Conservation (phyloP, 2,329 filamentous ascomycete species). For the Talaromyces sp. region DNA sequence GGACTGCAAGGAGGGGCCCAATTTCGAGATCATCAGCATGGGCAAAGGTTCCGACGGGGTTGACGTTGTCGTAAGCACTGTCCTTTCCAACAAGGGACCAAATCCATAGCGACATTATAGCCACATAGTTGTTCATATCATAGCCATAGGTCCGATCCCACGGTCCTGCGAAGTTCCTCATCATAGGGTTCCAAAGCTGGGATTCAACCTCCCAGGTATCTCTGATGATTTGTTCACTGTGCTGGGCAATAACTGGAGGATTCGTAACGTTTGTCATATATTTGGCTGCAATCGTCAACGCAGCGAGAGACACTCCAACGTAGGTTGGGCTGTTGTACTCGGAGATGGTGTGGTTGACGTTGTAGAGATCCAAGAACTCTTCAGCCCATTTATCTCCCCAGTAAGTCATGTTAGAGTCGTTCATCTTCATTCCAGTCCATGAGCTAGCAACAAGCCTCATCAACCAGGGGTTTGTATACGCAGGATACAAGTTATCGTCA, state of each 20-base stretch:
- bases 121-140: slow-evolving; percentile 59
- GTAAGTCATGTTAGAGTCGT: slow-evolving; percentile 55
- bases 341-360: slow-evolving; percentile 52
- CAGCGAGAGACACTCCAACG: slow-evolving; percentile 56
- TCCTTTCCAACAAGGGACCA: slow-evolving; percentile 46
- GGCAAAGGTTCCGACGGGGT: slow-evolving; percentile 44
- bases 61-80: slow-evolving; percentile 30
- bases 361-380: slow-evolving; percentile 54
- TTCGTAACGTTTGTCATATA: slow-evolving; percentile 46
- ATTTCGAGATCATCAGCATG: slow-evolving; percentile 58
- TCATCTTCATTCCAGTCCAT: slow-evolving; percentile 53
- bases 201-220: slow-evolving; percentile 51
- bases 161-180: slow-evolving; percentile 59
- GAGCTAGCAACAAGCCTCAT: slow-evolving; percentile 58
- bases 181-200: slow-evolving; percentile 52
- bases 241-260: slow-evolving; percentile 50
- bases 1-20: slow-evolving; percentile 52
- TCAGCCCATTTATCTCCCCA: slow-evolving; percentile 53
- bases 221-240: slow-evolving; percentile 49
- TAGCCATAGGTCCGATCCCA: slow-evolving; percentile 62
- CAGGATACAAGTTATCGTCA: slow-evolving; percentile 57
- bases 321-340: slow-evolving; percentile 62
- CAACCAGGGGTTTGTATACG: slow-evolving; percentile 57
- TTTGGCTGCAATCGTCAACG: slow-evolving; percentile 55
- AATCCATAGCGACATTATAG: slow-evolving; percentile 54